Evolutionary conservation across 1,284 basidiomycete species (phyloP).

Genomic region (Puccinia coronata): DNA sequence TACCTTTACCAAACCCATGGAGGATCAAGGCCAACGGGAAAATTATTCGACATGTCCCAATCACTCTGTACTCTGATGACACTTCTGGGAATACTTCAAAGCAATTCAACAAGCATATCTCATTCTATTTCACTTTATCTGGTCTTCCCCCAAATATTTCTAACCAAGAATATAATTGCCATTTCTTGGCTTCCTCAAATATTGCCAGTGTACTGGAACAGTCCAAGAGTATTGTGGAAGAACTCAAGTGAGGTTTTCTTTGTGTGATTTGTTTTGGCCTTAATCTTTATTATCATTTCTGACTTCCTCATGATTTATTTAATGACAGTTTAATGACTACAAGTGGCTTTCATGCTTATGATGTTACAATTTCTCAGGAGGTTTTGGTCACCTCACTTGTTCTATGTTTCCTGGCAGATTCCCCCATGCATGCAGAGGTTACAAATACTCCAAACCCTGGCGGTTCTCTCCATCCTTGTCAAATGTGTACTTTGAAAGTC

Average conservation of each 20-base stretch:
- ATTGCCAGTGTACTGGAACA: background rate
- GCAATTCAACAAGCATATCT: no score
- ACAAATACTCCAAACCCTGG: background rate
- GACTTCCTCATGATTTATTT: background rate
- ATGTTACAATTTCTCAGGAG: background rate
- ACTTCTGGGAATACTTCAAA: slow-evolving; percentile 62
- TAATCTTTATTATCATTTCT: background rate
- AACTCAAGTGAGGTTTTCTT: slow-evolving; percentile 56
- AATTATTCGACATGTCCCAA: slow-evolving; percentile 53
- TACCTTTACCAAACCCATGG: slow-evolving; percentile 38
- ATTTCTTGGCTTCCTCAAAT: slow-evolving; percentile 16
- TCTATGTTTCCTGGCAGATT: background rate
- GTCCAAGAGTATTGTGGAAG: slow-evolving; percentile 55
- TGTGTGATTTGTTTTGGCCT: background rate
- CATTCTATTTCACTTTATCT: slow-evolving; percentile 58
- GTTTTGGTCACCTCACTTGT: background rate
- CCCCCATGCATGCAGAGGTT: background rate
- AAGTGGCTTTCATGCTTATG: background rate
- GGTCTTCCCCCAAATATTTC: slow-evolving; percentile 55
- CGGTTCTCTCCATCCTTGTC: background rate
- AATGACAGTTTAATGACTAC: background rate
- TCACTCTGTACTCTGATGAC: slow-evolving; percentile 63
- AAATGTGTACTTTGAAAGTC: background rate
- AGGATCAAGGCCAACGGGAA: slow-evolving; percentile 32
- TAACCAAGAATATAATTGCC: slow-evolving; percentile 11